phyloP scores from a whole-genome alignment of 495 filamentous ascomycete species.

The Penicillium samsonianum region DNA sequence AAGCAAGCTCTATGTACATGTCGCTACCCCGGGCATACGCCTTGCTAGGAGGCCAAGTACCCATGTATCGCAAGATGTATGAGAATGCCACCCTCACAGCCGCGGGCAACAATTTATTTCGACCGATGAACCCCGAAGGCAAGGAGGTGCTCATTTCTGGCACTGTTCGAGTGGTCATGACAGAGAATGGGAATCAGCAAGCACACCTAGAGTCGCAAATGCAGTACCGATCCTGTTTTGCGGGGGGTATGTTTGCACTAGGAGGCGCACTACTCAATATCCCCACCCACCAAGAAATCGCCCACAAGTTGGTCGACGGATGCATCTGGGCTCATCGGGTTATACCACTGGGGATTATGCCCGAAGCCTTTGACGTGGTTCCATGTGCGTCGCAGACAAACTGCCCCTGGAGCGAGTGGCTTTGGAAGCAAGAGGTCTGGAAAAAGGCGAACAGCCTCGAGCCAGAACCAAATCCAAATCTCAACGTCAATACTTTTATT shows the following conservation, averaged over 20 bases:
- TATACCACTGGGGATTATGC: constrained; percentile 46
- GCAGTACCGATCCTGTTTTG: constrained; percentile 75
- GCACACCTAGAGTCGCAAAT: constrained; percentile 35
- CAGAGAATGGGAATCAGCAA: constrained; percentile 17
- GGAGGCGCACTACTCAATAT: constrained; percentile 70
- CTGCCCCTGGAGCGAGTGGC: constrained; percentile 43
- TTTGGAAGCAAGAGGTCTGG: constrained; percentile 37
- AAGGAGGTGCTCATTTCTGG: constrained; percentile 45
- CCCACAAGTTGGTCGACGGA: constrained; percentile 72
- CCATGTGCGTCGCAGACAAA: constrained; percentile 34
- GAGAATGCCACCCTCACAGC: constrained; percentile 34
- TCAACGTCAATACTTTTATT: constrained; percentile 25
- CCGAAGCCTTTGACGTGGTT: constrained; percentile 40
- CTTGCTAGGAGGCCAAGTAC: constrained; percentile 33
- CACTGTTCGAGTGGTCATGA: constrained; percentile 22
- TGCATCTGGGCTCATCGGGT: constrained; percentile 75
- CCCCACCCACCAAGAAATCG: constrained; percentile 67
- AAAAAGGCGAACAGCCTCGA: constrained; percentile 15
- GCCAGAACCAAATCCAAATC: constrained; percentile 9
- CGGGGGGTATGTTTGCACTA: constrained; percentile 84
- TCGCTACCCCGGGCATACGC: constrained; percentile 36
- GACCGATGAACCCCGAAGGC: constrained; percentile 42
- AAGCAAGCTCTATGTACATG: constrained; percentile 39
- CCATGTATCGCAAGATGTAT: constrained; percentile 48
- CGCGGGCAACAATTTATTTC: constrained; percentile 44